These are phyloP conservation scores for Rutstroemia sp. DNA, from an alignment of 2,329 filamentous ascomycete species.

Conservation along the genomic window DNA sequence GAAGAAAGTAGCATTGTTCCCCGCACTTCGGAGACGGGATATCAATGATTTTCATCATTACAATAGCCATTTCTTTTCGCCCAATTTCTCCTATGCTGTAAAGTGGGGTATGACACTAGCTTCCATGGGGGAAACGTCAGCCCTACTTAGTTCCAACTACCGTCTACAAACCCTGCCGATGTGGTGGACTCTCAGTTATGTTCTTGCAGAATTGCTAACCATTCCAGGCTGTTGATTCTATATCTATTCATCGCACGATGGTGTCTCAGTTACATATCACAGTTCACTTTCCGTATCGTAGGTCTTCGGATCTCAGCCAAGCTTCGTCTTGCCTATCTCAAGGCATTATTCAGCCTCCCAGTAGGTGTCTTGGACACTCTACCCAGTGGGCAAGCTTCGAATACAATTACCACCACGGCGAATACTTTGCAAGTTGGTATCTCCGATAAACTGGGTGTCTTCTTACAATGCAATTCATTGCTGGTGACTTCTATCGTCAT, in stretches of 20 bases:
- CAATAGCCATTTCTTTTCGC: neutral
- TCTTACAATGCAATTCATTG: slow-evolving; percentile 48
- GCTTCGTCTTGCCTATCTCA: slow-evolving; percentile 57
- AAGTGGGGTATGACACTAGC: neutral
- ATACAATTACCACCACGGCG: slow-evolving; percentile 53
- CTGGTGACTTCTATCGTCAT: slow-evolving; percentile 46
- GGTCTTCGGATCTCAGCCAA: slow-evolving; percentile 54
- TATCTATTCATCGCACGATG: slow-evolving; percentile 64
- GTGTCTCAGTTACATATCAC: slow-evolving; percentile 53
- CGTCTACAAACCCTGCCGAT: neutral
- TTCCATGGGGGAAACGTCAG: too few relatives aligned
- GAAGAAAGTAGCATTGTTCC: too few relatives aligned
- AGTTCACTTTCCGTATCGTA: slow-evolving; percentile 54
- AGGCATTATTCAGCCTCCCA: slow-evolving; percentile 55
- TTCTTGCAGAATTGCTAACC: neutral
- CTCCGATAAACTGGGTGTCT: slow-evolving; percentile 53
- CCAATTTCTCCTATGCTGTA: neutral
- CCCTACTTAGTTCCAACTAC: too few relatives aligned
- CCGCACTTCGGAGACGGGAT: too few relatives aligned
- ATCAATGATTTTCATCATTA: neutral
- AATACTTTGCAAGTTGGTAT: slow-evolving; percentile 59
- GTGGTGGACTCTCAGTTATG: neutral
- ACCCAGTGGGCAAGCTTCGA: slow-evolving; percentile 36
- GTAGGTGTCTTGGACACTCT: slow-evolving; percentile 62
- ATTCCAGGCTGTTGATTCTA: slow-evolving; percentile 55